Conservation (phyloP, 1,139 yeast species). For the Blastobotrys buckinghamii region DNA sequence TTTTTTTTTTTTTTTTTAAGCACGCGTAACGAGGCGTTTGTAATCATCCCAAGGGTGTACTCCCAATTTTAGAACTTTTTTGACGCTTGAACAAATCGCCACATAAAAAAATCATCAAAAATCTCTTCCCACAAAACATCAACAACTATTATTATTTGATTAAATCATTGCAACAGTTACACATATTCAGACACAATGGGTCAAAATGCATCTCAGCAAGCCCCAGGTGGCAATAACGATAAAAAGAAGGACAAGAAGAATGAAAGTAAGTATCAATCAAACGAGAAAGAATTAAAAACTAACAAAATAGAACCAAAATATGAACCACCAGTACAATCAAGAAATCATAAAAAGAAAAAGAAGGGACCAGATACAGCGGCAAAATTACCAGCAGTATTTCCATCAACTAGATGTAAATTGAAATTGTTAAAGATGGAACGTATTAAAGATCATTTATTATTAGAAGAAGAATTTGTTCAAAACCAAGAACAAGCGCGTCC, state of each 20-base stretch:
- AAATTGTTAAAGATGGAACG: constrained; percentile 89
- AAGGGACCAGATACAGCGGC: constrained; percentile 88
- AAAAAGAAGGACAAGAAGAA: constrained; percentile 55
- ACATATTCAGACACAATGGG: constrained; percentile 49
- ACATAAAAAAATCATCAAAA: no score
- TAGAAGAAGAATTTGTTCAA: constrained; percentile 94
- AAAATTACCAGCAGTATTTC: constrained; percentile 82
- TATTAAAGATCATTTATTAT: constrained; percentile 87
- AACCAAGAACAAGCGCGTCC: constrained; percentile 95
- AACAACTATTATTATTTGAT: background rate
- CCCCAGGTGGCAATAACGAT: constrained; percentile 40
- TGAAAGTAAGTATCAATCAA: constrained; percentile 26
- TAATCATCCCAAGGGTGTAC: no score
- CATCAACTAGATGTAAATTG: constrained; percentile 89
- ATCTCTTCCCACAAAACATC: background rate
- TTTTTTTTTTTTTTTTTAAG: background rate
- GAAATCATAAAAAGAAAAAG: constrained; percentile 72
- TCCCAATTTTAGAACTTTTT: no score
- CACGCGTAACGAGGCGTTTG: no score
- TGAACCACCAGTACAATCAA: constrained; percentile 96
- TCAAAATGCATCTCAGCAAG: constrained; percentile 75
- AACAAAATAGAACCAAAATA: constrained; percentile 68
- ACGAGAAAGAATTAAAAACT: background rate
- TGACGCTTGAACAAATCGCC: no score
- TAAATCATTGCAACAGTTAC: no score